Evolutionary conservation across 2,329 filamentous ascomycete genomes (phyloP).

Genomic region (Colletotrichum somersetense): DNA sequence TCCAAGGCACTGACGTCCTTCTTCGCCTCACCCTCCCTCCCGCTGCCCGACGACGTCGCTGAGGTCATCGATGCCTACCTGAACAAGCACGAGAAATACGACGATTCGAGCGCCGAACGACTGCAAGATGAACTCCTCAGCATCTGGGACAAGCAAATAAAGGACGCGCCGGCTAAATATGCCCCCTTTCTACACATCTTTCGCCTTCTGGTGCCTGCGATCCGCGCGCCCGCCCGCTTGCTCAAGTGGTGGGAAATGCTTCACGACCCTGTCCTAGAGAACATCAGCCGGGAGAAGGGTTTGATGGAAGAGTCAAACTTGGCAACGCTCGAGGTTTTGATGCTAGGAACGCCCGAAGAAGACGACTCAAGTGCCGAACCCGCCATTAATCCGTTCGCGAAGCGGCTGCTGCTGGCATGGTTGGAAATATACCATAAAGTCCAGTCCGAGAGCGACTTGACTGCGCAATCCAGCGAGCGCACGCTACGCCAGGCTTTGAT

Average conservation of each 20-base stretch:
- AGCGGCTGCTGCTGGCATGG: constrained; percentile 69
- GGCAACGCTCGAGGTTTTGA: constrained; percentile 74
- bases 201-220: constrained; percentile 71
- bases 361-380: constrained; percentile 57
- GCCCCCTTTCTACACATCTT: constrained; percentile 78
- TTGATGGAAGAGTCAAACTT: constrained; percentile 74
- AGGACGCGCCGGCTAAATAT: constrained; percentile 66
- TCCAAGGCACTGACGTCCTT: constrained; percentile 68
- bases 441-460: constrained; percentile 51
- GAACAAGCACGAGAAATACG: constrained; percentile 74
- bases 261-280: constrained; percentile 62
- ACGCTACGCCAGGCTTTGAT: constrained; percentile 66
- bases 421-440: constrained; percentile 57
- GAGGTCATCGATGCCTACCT: constrained; percentile 75
- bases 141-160: constrained; percentile 75
- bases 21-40: constrained; percentile 61
- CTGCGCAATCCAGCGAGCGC: constrained; percentile 61
- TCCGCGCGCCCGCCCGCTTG: constrained; percentile 73
- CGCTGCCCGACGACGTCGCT: constrained; percentile 75
- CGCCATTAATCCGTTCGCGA: constrained; percentile 63
- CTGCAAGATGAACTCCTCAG: constrained; percentile 79
- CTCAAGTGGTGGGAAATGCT: constrained; percentile 80
- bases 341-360: constrained; percentile 71
- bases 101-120: constrained; percentile 77
- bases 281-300: constrained; percentile 49